These are phyloP conservation scores for Halophytophthora batemanensis DNA, from an alignment of 352 stramenopile species.

Conservation along the genomic window DNA sequence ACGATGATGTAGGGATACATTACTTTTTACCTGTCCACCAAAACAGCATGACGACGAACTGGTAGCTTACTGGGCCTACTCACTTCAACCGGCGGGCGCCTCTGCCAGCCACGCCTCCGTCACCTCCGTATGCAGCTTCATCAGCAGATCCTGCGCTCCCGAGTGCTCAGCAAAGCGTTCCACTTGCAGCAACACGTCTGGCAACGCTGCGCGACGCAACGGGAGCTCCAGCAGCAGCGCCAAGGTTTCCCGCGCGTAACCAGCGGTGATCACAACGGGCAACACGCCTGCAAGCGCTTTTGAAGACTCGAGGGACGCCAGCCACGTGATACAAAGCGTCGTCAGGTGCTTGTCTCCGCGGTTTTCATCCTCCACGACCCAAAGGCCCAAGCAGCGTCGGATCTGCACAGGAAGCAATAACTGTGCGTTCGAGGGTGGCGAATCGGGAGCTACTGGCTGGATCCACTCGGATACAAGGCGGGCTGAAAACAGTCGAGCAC, in stretches of 20 bases:
- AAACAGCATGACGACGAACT: no score
- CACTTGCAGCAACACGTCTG: conserved; percentile 12
- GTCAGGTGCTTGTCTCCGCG: conserved; percentile 3
- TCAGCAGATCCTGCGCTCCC: conserved; percentile 5
- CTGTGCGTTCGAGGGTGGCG: neutral
- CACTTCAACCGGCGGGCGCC: no score
- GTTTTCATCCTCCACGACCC: conserved; percentile 8
- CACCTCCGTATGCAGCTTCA: conserved; percentile 12
- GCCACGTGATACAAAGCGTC: conserved; percentile 16
- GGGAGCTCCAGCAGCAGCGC: conserved; percentile 19
- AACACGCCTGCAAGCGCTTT: conserved; percentile 2
- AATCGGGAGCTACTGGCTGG: no score
- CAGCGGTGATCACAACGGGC: conserved; percentile 6
- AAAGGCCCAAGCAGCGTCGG: conserved; percentile 8
- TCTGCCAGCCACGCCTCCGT: conserved; percentile 4
- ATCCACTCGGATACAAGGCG: neutral
- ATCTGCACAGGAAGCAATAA: conserved; percentile 11
- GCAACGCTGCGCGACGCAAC: conserved; percentile 3
- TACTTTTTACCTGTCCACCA: no score
- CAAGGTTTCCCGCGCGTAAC: conserved; percentile 18
- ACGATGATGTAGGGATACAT: no score
- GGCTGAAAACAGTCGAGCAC: conserved; percentile 11
- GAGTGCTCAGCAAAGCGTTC: conserved; percentile 5
- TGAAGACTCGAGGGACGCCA: neutral
- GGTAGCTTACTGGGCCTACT: no score